Base-by-base conservation (phyloP, 495 filamentous ascomycete species). In the Peziza echinospora region DNA sequence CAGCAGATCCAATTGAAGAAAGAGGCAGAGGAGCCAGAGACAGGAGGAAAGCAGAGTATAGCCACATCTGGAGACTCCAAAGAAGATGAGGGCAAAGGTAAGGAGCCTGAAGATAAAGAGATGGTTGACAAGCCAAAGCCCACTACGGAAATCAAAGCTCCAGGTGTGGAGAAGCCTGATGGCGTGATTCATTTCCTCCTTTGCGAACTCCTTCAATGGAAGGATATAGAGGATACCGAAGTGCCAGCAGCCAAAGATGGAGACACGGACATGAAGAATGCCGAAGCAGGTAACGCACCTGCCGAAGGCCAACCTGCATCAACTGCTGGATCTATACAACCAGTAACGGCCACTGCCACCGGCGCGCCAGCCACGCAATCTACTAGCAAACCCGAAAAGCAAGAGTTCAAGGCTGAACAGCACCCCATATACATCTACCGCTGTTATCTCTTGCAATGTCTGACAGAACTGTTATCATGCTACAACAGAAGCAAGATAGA, bases 391-490 rank as follows among this genome's bases (percentile, higher is more conserved):
- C 43, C 64, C 5, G 65, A 75, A n/a, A 93, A 92, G 63, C 64
- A 72, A 2, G 64, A 71, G 1, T 93, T 96, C 67, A 94, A 92
- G 63, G 67, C 83, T 5, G 87, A 96, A 37, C 78, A 93, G 16
- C 84, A 99, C 60, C 82, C 84, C 0, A 94, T 92, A 49, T 94
- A 89, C 62, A 78, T 93, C 48, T 99, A 96, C 55, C 75, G 91
- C 19, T 93, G 84, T 66, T 93, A 96, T 66, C 68, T 99, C 47
- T 69, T 99, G 34, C 83, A 93, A 58, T 93, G 87, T 56, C 67
- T 99, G 25, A 80, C 85, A 0, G 89, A 99, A 60, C 71, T 99
- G 16, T 68, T 99, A n/a, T 77, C 78, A 34, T 87, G 77, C 55
- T 96, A 93, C 65, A 93, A 84, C 49, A 78, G 85, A 23, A 78